Evolutionary conservation across 1,139 yeast genomes (phyloP), one percentile per base, ranked within the genome.

Genomic region (Scheffersomyces segobiensis): DNA sequence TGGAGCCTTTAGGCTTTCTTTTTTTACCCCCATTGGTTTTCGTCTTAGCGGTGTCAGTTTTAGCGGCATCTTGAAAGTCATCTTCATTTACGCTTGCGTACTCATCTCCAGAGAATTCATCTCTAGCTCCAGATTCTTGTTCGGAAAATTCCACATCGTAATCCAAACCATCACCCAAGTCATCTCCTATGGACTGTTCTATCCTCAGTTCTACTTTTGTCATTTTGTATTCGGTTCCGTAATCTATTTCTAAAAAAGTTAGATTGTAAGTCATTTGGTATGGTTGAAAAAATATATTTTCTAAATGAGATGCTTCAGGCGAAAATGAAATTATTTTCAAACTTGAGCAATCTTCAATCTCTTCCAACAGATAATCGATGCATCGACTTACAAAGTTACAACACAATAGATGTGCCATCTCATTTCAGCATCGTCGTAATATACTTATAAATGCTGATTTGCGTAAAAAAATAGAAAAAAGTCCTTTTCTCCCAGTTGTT

Each of bases 121-220:
- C 17, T 5, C 18, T 22, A 49, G 46, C 52, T 20, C 55, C 57
- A 39, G 47, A 19, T 46, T 61, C 64, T 3, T 58, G 46, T 39
- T 60, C 68, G 5, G 69, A 62, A 53, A 75, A 71, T 22, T 80
- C 87, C 42, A 82, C 77, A 1, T 78, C 78, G 67, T 87, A 87
- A 18, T 77, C 88, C 52, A 88, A 78, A 1, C 90, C 91, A 68
- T 88, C 93, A 56, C 87, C 90, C 54, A 88, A 75, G 60, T 87
- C 92, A 67, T 89, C 93, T 49, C 62, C 67, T 17, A 32, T 32
- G 12, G 14, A 32, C 3, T 32, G 42, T 32, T 32, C 56, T 20
- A 53, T 20, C 39, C 21, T 50, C 22, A 46, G 46, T 26, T 46
- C 47, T 52, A 56, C 55, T 20, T 46, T 52, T 32, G 57, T 57